A percentile compares a stretch with the other conserved stretches of the same genome.
phyloP scores from a whole-genome alignment of 73 alveolate genomes.

The Symbiodinium natans region DNA sequence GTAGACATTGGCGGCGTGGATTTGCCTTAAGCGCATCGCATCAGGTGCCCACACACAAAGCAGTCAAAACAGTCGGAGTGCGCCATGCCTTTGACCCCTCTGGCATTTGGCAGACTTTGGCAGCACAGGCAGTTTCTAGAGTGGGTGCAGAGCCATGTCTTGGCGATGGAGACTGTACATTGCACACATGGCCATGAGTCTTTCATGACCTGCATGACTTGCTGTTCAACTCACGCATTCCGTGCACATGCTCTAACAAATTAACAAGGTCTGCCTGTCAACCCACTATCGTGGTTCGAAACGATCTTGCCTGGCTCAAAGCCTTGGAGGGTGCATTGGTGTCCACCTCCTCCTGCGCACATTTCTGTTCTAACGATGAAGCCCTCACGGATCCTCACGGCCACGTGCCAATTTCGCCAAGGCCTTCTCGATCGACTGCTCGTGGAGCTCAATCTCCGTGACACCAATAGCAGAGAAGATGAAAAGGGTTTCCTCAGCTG shows the following conservation, averaged over 20 bases:
- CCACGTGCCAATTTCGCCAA: neutral
- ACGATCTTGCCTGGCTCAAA: neutral
- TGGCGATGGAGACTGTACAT: too few species aligned
- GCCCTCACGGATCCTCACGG: neutral
- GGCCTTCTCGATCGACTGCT: conserved; percentile 22
- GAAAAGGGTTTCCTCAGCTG: conserved; percentile 46
- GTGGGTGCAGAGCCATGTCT: too few species aligned
- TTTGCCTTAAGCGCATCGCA: conserved; percentile 36
- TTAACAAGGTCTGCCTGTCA: neutral
- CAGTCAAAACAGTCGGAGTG: neutral
- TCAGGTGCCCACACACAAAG: neutral
- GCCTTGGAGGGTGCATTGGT: neutral
- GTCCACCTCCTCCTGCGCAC: neutral
- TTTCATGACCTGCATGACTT: neutral
- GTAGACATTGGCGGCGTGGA: conserved; percentile 90
- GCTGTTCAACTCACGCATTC: neutral
- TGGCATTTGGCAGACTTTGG: neutral
- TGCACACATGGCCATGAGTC: neutral
- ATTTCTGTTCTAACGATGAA: neutral
- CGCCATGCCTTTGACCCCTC: neutral
- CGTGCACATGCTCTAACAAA: neutral
- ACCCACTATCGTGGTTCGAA: neutral
- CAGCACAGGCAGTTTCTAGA: too few species aligned
- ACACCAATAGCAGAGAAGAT: conserved; percentile 63
- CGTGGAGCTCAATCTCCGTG: conserved; percentile 58